These are phyloP conservation scores for Suillus occidentalis DNA, from an alignment of 768 basidiomycete genomes.

Conservation along the genomic window DNA sequence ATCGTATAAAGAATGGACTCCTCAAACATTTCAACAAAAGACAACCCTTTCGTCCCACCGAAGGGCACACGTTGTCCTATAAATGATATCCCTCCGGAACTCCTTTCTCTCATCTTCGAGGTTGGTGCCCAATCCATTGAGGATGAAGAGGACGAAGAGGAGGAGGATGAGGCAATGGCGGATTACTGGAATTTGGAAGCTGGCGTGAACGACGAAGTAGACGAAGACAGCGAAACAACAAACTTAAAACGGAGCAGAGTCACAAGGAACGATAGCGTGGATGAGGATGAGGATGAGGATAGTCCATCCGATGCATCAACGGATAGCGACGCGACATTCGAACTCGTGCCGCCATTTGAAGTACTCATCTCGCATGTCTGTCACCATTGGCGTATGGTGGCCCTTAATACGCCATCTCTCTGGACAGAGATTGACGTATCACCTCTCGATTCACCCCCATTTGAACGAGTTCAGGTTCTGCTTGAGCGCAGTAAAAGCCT, in stretches of 20 bases:
- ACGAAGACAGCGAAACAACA: constrained; percentile 16
- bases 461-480: constrained; percentile 43
- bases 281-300: constrained; percentile 9
- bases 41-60: constrained; percentile 52
- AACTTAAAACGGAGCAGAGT: not conserved
- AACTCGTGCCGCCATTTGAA: constrained; percentile 39
- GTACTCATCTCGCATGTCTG: constrained; percentile 64
- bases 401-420: constrained; percentile 52
- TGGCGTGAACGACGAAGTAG: constrained; percentile 35
- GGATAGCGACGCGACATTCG: not conserved
- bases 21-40: constrained; percentile 29
- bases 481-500: constrained; percentile 55
- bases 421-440: constrained; percentile 47
- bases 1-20: constrained; percentile 1
- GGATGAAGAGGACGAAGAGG: constrained; percentile 31
- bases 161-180: constrained; percentile 31
- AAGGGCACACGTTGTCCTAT: constrained; percentile 43
- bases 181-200: constrained; percentile 32
- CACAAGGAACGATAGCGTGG: not conserved
- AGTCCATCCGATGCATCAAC: constrained; percentile 8
- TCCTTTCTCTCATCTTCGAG: constrained; percentile 56
- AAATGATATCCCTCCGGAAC: constrained; percentile 54
- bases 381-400: constrained; percentile 54
- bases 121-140: constrained; percentile 44
- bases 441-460: constrained; percentile 35